Evolutionary conservation across 2,329 filamentous ascomycete genomes (phyloP).

Genomic region (Apiospora malaysiana): DNA sequence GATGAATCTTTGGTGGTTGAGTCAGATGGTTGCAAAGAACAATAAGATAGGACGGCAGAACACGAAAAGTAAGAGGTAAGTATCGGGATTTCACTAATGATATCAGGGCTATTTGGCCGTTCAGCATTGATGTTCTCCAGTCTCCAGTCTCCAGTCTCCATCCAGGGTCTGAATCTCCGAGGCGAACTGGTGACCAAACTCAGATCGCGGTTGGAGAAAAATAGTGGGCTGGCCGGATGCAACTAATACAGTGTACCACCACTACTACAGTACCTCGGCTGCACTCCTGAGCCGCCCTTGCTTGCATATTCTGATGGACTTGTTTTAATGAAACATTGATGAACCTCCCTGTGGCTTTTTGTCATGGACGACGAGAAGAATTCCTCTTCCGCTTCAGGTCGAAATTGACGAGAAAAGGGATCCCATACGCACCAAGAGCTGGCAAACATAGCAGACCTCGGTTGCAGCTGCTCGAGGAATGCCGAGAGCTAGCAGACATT

Average conservation of each 20-base stretch:
- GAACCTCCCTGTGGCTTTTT: too few species aligned
- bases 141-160: not conserved
- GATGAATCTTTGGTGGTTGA: not conserved
- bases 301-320: not conserved
- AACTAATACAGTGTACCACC: not conserved
- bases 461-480: too few species aligned
- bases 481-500: too few species aligned
- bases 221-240: not conserved
- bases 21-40: not conserved
- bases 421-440: not conserved
- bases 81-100: not conserved
- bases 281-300: not conserved
- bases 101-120: not conserved
- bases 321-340: not conserved
- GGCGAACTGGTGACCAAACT: conserved; percentile 16
- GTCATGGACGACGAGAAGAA: not conserved
- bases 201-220: conserved; percentile 12
- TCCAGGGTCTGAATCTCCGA: conserved; percentile 16
- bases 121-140: not conserved
- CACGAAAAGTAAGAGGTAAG: not conserved
- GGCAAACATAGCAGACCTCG: not conserved
- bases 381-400: not conserved
- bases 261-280: too few species aligned
- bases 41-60: not conserved
- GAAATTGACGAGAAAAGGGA: too few species aligned